Conservation (phyloP, 2,329 filamentous ascomycete species). For the Pseudogymnoascus destructans region DNA sequence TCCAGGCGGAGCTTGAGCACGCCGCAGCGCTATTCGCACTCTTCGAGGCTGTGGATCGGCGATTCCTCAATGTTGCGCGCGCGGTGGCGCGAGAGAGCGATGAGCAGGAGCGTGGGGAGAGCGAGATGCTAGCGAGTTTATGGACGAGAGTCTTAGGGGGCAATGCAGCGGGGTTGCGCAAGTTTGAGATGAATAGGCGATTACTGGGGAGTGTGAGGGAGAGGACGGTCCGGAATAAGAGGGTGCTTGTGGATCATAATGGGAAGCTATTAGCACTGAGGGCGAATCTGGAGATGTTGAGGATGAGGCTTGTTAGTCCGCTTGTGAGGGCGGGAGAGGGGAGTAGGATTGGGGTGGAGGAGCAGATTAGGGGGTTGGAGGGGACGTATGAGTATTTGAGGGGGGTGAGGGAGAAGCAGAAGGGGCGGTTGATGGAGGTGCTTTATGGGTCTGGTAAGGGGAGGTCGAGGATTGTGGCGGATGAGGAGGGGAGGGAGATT, state of each 20-base stretch:
- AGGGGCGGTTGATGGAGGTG: conserved; percentile 69
- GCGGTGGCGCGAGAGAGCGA: conserved; percentile 74
- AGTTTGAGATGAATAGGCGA: conserved; percentile 81
- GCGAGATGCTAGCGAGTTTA: conserved; percentile 67
- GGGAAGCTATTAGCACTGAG: conserved; percentile 72
- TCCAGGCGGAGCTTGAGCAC: conserved; percentile 70
- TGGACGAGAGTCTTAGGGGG: conserved; percentile 78
- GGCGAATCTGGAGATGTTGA: conserved; percentile 71
- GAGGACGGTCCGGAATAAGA: conserved; percentile 78
- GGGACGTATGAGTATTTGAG: conserved; percentile 69
- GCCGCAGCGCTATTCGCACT: conserved; percentile 69
- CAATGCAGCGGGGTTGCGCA: conserved; percentile 61
- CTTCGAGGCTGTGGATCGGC: conserved; percentile 83
- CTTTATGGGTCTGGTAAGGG: conserved; percentile 42
- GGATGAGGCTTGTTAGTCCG: conserved; percentile 72
- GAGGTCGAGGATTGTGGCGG: neutral
- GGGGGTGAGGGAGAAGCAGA: conserved; percentile 63
- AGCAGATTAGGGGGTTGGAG: conserved; percentile 73
- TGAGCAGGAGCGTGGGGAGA: conserved; percentile 66
- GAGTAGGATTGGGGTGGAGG: conserved; percentile 62
- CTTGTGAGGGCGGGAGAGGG: conserved; percentile 58
- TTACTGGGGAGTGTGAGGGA: conserved; percentile 67
- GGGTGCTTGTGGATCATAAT: conserved; percentile 75
- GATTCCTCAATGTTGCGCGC: conserved; percentile 79
- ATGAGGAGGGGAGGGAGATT: conserved; percentile 7